phyloP scores from a whole-genome alignment of 805 yeast genomes.

The Nakazawaea anatomiae region DNA sequence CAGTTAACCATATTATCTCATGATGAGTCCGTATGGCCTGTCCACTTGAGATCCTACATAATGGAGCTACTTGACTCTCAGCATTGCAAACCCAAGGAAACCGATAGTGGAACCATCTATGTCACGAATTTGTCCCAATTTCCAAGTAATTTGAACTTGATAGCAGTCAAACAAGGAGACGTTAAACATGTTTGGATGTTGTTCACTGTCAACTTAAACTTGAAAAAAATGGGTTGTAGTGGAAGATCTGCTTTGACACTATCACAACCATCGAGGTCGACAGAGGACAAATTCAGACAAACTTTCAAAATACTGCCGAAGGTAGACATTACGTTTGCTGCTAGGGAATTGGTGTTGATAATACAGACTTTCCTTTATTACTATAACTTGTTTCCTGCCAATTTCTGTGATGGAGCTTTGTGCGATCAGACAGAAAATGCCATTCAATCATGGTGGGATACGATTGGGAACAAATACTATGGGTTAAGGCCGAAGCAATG shows the following conservation, averaged over 20 bases:
- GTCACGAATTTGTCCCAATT: slow-evolving; percentile 80
- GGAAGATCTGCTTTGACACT: slow-evolving; percentile 77
- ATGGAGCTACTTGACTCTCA: slow-evolving; percentile 54
- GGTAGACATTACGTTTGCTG: slow-evolving; percentile 60
- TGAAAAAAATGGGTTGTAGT: slow-evolving; percentile 74
- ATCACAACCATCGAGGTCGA: slow-evolving; percentile 68
- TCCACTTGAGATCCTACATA: slow-evolving; percentile 51
- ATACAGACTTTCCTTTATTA: slow-evolving; percentile 75
- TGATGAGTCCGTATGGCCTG: slow-evolving; percentile 41
- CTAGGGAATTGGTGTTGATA: slow-evolving; percentile 64
- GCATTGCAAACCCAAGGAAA: slow-evolving; percentile 63
- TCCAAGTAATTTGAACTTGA: slow-evolving; percentile 66
- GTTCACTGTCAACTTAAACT: slow-evolving; percentile 70
- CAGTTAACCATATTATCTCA: slow-evolving; percentile 50
- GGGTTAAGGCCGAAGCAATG: slow-evolving; percentile 16
- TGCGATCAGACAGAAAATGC: slow-evolving; percentile 76
- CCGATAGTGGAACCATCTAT: slow-evolving; percentile 56
- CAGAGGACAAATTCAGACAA: slow-evolving; percentile 75
- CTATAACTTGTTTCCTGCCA: slow-evolving; percentile 64
- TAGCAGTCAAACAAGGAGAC: slow-evolving; percentile 64
- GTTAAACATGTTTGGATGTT: slow-evolving; percentile 41
- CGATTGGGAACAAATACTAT: slow-evolving; percentile 50
- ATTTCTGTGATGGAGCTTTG: slow-evolving; percentile 75
- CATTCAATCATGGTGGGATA: slow-evolving; percentile 74
- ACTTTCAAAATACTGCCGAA: slow-evolving; percentile 53